These are phyloP conservation scores for Claviceps pazoutovae DNA, from an alignment of 2,329 filamentous ascomycete species.

Conservation along the genomic window DNA sequence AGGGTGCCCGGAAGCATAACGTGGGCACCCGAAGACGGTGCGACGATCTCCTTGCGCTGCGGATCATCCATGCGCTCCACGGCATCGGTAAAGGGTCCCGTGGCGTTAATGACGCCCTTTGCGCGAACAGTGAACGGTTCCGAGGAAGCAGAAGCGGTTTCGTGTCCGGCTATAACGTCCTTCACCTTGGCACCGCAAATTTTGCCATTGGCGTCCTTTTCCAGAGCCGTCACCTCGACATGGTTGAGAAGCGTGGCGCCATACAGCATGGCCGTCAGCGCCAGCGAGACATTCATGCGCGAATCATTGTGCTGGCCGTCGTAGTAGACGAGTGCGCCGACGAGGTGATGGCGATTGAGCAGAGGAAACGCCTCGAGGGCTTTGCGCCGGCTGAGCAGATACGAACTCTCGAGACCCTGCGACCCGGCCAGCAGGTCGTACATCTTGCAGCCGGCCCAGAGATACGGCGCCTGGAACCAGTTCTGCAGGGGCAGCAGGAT, in stretches of 20 bases:
- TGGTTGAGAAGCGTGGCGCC: conserved; percentile 72
- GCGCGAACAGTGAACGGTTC: conserved; percentile 53
- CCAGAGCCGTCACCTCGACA: conserved; percentile 60
- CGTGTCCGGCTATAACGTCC: conserved; percentile 46
- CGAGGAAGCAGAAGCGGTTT: conserved; percentile 23
- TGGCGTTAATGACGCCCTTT: conserved; percentile 73
- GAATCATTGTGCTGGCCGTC: conserved; percentile 81
- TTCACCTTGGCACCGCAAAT: conserved; percentile 49
- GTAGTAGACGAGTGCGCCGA: conserved; percentile 74
- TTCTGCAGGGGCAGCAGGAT: conserved; percentile 73
- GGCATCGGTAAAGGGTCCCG: conserved; percentile 67
- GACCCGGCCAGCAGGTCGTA: conserved; percentile 73
- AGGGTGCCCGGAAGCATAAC: conserved; percentile 68
- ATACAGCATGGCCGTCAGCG: conserved; percentile 67
- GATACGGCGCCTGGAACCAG: conserved; percentile 72
- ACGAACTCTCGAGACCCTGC: conserved; percentile 72
- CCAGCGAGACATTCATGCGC: conserved; percentile 74
- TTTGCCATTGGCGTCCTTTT: conserved; percentile 56
- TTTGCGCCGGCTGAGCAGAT: conserved; percentile 65
- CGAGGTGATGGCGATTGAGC: conserved; percentile 57
- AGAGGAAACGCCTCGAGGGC: conserved; percentile 67
- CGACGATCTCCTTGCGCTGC: conserved; percentile 55
- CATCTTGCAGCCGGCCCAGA: conserved; percentile 57
- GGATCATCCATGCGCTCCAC: conserved; percentile 71
- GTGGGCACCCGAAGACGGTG: conserved; percentile 71